These are phyloP conservation scores for Suillus tomentosus DNA, from an alignment of 768 basidiomycete species.

Conservation along the genomic window DNA sequence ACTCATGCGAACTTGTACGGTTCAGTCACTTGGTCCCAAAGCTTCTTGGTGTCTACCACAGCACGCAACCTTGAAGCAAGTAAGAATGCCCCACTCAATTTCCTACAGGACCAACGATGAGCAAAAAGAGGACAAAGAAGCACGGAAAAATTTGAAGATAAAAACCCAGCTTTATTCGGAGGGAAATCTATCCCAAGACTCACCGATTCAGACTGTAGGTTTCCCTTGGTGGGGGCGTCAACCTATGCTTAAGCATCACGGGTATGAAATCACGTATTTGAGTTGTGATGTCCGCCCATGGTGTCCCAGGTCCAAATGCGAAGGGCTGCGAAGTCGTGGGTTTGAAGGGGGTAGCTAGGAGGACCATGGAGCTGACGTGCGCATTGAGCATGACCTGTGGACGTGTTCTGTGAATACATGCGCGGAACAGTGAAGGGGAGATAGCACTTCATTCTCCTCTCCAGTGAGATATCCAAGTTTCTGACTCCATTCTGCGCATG, in stretches of 20 bases:
- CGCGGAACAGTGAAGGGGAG: not conserved
- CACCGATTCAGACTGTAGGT: conserved; percentile 93
- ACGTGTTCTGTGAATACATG: not conserved
- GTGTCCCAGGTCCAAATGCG: conserved; percentile 67
- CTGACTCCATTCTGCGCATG: conserved; percentile 73
- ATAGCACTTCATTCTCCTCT: conserved; percentile 73
- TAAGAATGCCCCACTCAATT: conserved; percentile 81
- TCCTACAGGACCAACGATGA: conserved; percentile 45
- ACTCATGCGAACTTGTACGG: conserved; percentile 2
- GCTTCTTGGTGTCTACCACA: conserved; percentile 63
- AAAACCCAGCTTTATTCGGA: not conserved
- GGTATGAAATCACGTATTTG: conserved; percentile 83
- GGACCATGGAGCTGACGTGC: conserved; percentile 79
- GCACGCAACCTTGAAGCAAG: conserved; percentile 76
- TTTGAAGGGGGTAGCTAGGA: conserved; percentile 87
- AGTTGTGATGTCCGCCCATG: conserved; percentile 72
- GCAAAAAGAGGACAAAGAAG: not conserved
- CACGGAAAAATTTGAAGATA: conserved; percentile 1
- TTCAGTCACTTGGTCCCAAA: conserved; percentile 74
- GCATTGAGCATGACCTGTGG: conserved; percentile 77
- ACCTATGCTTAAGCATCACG: conserved; percentile 82
- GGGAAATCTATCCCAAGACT: conserved; percentile 21
- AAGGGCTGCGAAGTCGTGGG: conserved; percentile 66
- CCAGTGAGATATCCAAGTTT: conserved; percentile 90
- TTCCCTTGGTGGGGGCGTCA: conserved; percentile 92